Conservation (phyloP, 2,329 filamentous ascomycete species). For the Colletotrichum sp. region DNA sequence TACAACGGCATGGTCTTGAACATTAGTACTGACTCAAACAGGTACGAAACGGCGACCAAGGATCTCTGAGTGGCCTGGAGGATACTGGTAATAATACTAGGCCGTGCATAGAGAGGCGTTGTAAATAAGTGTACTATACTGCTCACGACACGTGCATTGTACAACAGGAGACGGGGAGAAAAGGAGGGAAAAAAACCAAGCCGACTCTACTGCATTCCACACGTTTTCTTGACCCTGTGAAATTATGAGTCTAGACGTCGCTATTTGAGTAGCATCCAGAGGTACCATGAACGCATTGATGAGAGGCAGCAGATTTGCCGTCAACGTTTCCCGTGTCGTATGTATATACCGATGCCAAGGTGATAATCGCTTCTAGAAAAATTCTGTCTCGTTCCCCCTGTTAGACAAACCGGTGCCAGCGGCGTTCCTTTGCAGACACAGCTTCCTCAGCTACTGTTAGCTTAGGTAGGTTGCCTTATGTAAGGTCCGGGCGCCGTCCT, state of each 20-base stretch:
- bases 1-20: constrained; percentile 14
- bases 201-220: neutral
- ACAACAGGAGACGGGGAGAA: neutral
- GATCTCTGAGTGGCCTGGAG: constrained; percentile 30
- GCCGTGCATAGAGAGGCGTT: neutral
- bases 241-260: neutral
- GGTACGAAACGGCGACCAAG: constrained; percentile 68
- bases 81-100: neutral
- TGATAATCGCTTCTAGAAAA: neutral
- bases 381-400: neutral
- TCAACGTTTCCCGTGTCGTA: neutral
- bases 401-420: neutral
- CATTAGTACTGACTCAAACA: constrained; percentile 38
- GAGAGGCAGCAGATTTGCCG: neutral
- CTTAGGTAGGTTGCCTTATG: neutral
- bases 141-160: constrained; percentile 13
- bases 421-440: neutral
- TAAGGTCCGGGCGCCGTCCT: constrained; percentile 9
- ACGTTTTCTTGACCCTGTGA: neutral
- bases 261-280: neutral
- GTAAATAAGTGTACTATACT: constrained; percentile 23
- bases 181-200: neutral
- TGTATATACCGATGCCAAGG: neutral
- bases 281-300: neutral
- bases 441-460: neutral